Base-by-base conservation (phyloP, 441 rosid species). In the Oxalis stricta region DNA sequence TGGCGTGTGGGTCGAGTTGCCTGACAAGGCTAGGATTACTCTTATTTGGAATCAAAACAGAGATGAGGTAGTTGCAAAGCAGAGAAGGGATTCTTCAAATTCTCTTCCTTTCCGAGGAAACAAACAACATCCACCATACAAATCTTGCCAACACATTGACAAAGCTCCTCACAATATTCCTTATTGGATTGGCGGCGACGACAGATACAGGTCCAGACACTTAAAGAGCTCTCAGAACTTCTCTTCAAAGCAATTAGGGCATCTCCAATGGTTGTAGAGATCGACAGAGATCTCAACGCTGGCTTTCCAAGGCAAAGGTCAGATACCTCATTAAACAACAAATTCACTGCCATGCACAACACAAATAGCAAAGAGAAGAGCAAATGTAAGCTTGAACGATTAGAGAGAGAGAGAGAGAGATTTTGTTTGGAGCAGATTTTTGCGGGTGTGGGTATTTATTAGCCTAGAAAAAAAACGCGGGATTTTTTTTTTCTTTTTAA, bases 221-320 rank as follows among this genome's bases (percentile, higher is more conserved):
- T 70, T 40, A 82, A 17, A 41, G 42, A 64, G 28, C 48, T 44
- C 28, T 73, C 76, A 6, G 52, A 68, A 28, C 33, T 68, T 41
- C 61, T 59, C 32, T 65, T 60, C 10, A 82, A 71, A 14, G 65
- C 66, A 24, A 70, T 48, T 20, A 78, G 31, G 6, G 84, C 82
- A 44, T 73, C 84, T 17, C 53, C 76, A 32, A 82, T 78, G 46
- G 86, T 69, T 41, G 82, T 58, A 20, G 77, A 56, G 20, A 50
- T 57, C 14, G 76, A 50, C 19, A 82, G 69, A 40, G 73, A 64
- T 60, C 74, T 62, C 56, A 82, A 53, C 34, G 80, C 58, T 3
- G 87, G 93, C 66, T 76, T 82, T 23, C 87, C 87, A 16, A 82
- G 72, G 69, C 87, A 82, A 18, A 82, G 61, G 38, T 76, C 87